phyloP scores from a whole-genome alignment of 2,329 filamentous ascomycete species.

The Orbilia oligospora region DNA sequence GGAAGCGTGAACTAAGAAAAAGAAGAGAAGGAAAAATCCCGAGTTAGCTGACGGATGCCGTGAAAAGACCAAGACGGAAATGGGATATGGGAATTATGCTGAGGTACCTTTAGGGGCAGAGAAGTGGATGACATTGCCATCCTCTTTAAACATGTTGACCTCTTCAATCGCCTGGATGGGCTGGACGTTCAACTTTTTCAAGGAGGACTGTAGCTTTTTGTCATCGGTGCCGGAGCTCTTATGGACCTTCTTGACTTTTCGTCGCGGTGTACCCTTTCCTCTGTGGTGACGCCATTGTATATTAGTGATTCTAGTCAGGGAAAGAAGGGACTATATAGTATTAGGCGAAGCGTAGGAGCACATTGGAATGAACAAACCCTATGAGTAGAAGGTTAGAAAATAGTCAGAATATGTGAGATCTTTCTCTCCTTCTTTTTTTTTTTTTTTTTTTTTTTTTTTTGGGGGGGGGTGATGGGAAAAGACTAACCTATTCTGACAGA shows the following conservation, averaged over 20 bases:
- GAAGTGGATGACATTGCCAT: conserved; percentile 99
- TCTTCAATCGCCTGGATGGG: conserved; percentile 99
- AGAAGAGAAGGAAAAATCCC: conserved; percentile 1
- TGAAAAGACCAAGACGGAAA: neutral
- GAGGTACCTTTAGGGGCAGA: conserved; percentile 89
- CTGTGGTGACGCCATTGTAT: conserved; percentile 68
- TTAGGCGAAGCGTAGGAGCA: neutral
- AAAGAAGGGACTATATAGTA: neutral
- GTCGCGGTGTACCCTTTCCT: conserved; percentile 97
- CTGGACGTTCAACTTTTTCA: conserved; percentile 99
- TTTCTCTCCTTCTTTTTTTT: neutral
- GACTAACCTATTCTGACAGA: conserved; percentile 76
- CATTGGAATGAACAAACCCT: conserved; percentile 29
- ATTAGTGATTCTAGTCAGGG: conserved; percentile 18
- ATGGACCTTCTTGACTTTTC: conserved; percentile 98
- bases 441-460: conserved; percentile 23
- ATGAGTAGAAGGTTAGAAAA: conserved; percentile 1
- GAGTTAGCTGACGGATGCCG: neutral
- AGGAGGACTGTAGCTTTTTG: conserved; percentile 97
- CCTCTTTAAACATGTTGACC: conserved; percentile 99
- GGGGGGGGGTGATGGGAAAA: conserved; percentile 2
- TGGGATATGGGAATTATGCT: conserved; percentile 62
- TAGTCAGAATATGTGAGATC: neutral
- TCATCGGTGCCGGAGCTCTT: conserved; percentile 94
- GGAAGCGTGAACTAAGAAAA: conserved; percentile 85